These are phyloP conservation scores for Aspergillus oerlinghausenensis DNA, from an alignment of 2,329 filamentous ascomycete species.

Conservation along the genomic window DNA sequence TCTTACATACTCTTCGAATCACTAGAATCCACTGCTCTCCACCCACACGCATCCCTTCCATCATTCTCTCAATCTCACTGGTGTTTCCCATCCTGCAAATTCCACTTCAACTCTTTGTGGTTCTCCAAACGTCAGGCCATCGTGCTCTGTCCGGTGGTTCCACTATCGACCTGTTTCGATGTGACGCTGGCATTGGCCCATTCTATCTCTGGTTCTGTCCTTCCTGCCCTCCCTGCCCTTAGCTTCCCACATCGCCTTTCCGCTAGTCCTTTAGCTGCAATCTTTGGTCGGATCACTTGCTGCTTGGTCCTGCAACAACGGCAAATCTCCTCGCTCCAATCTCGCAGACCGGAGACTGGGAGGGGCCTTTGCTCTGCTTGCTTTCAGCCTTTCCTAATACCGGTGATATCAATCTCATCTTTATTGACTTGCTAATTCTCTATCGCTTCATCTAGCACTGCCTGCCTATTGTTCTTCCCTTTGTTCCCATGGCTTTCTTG, in stretches of 20 bases:
- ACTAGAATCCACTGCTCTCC: neutral
- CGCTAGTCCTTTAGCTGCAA: slow-evolving; percentile 13
- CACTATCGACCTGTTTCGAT: slow-evolving; percentile 22
- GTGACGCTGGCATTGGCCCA: slow-evolving; percentile 26
- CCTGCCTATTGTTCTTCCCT: slow-evolving; percentile 12
- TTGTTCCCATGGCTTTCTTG: slow-evolving; percentile 3
- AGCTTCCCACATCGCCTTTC: slow-evolving; percentile 12
- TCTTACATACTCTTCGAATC: slow-evolving; percentile 8
- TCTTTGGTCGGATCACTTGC: slow-evolving; percentile 12
- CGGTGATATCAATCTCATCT: slow-evolving; percentile 15
- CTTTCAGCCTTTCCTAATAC: slow-evolving; percentile 2
- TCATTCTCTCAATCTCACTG: slow-evolving; percentile 1
- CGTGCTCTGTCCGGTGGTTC: slow-evolving; percentile 19
- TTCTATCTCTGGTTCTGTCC: slow-evolving; percentile 16
- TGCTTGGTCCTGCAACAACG: slow-evolving; percentile 16
- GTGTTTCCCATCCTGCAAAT: slow-evolving; percentile 2
- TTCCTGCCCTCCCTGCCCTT: slow-evolving; percentile 13
- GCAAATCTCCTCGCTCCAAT: slow-evolving; percentile 18
- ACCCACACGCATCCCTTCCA: slow-evolving; percentile 5
- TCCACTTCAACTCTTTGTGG: neutral
- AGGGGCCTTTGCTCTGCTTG: slow-evolving; percentile 11
- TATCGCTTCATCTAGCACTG: slow-evolving; percentile 8
- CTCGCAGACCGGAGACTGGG: slow-evolving; percentile 11
- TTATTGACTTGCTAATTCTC: slow-evolving; percentile 8
- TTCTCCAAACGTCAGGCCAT: slow-evolving; percentile 26